phyloP scores from a whole-genome alignment of 78 protist species.

The Speleostelium caveatum region DNA sequence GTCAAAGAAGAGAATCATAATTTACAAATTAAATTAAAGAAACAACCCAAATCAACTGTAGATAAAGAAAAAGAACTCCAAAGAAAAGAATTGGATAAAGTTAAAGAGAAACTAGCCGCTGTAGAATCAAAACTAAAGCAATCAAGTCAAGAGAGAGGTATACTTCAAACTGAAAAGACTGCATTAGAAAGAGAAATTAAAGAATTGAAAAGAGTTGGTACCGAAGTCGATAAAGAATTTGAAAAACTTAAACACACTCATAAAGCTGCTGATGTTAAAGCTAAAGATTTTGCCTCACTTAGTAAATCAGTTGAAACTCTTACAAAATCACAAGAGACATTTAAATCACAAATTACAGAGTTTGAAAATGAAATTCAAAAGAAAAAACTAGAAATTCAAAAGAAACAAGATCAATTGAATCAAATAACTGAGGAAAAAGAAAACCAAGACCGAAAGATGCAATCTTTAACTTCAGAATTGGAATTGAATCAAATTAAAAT shows the following conservation, averaged over 20 bases:
- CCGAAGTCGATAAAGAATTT: slow-evolving; percentile 1
- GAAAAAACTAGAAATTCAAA: neutral
- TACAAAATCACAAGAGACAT: slow-evolving; percentile 3
- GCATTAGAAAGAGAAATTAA: slow-evolving; percentile 25
- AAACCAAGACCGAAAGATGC: neutral
- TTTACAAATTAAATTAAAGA: neutral
- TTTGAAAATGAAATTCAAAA: neutral
- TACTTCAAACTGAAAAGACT: slow-evolving; percentile 33
- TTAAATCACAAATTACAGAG: neutral
- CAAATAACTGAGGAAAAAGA: neutral
- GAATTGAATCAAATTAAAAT: neutral
- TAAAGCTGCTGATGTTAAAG: slow-evolving; percentile 13
- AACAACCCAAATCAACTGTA: neutral
- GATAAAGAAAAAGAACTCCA: slow-evolving; percentile 32
- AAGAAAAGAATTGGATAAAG: slow-evolving; percentile 25
- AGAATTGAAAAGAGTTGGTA: neutral
- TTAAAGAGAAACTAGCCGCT: slow-evolving; percentile 10
- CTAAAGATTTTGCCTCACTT: slow-evolving; percentile 4
- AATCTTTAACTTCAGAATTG: neutral
- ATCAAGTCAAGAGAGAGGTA: neutral
- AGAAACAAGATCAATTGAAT: neutral
- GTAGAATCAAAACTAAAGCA: slow-evolving; percentile 18
- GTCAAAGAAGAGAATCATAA: neutral
- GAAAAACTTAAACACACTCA: slow-evolving; percentile 22
- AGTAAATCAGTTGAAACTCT: slow-evolving; percentile 25